These are phyloP conservation scores for Seiridium cupressi DNA, from an alignment of 2,329 filamentous ascomycete genomes.

Conservation along the genomic window DNA sequence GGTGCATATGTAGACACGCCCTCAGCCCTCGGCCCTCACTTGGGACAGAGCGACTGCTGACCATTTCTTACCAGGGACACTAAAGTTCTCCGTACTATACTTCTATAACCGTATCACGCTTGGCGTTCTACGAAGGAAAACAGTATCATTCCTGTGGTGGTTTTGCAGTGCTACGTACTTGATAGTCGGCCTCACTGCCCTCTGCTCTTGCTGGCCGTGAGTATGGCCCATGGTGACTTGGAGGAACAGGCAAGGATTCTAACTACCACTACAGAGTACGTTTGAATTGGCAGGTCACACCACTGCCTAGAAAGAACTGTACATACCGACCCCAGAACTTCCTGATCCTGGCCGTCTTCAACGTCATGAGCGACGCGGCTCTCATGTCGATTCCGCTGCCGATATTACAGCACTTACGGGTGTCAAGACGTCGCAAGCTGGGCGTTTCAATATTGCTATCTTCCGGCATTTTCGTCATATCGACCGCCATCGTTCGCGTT, in stretches of 20 bases:
- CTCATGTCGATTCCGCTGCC: slow-evolving; percentile 24
- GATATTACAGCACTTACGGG: slow-evolving; percentile 20
- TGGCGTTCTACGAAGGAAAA: slow-evolving; percentile 12
- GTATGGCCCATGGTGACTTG: neutral
- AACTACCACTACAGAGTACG: slow-evolving; percentile 4
- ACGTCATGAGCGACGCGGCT: slow-evolving; percentile 21
- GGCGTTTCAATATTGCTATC: slow-evolving; percentile 18
- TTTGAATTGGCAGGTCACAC: slow-evolving; percentile 22
- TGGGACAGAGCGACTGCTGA: neutral
- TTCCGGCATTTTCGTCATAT: slow-evolving; percentile 24
- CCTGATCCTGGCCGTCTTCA: slow-evolving; percentile 18
- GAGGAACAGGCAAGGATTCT: neutral
- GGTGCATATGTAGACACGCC: slow-evolving; percentile 19
- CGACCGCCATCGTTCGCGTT: slow-evolving; percentile 21
- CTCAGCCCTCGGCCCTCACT: neutral
- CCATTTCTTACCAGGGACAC: slow-evolving; percentile 12
- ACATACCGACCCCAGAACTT: slow-evolving; percentile 19
- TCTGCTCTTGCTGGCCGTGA: slow-evolving; percentile 16
- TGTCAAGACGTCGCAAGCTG: slow-evolving; percentile 12
- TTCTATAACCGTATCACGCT: slow-evolving; percentile 25
- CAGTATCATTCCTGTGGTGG: slow-evolving; percentile 15
- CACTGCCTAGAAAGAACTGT: slow-evolving; percentile 15
- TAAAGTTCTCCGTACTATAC: slow-evolving; percentile 24
- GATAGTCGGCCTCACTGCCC: slow-evolving; percentile 12
- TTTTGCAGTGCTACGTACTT: slow-evolving; percentile 17